phyloP scores from a whole-genome alignment of 2,329 filamentous ascomycete genomes.

The Diaporthe aspalathi region DNA sequence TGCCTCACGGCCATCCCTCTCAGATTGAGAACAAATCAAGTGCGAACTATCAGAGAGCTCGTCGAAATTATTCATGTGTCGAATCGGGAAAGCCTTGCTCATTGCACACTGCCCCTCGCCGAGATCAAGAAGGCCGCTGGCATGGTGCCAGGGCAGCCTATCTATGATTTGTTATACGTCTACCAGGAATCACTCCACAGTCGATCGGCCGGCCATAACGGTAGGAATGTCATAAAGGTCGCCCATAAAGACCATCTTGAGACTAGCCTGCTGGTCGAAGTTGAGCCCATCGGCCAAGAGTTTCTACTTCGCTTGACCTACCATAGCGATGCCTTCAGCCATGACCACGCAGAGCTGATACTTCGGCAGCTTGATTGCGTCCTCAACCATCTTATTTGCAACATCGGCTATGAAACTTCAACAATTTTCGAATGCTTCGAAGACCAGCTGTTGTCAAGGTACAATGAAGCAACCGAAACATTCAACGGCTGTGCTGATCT shows the following conservation, averaged over 20 bases:
- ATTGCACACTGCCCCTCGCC: constrained; percentile 72
- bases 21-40: constrained; percentile 67
- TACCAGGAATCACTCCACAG: constrained; percentile 80
- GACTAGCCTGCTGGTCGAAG: constrained; percentile 79
- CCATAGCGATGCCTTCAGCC: constrained; percentile 61
- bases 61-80: constrained; percentile 71
- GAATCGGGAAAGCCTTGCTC: constrained; percentile 73
- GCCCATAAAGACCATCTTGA: constrained; percentile 79
- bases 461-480: constrained; percentile 55
- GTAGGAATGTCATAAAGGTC: constrained; percentile 60
- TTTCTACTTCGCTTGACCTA: constrained; percentile 61
- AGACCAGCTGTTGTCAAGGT: constrained; percentile 56
- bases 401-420: constrained; percentile 44
- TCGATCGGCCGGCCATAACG: constrained; percentile 35
- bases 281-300: constrained; percentile 68
- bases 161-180: constrained; percentile 85
- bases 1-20: constrained; percentile 82
- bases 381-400: constrained; percentile 46
- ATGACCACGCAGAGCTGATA: constrained; percentile 66
- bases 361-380: constrained; percentile 71
- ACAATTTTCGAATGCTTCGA: constrained; percentile 46
- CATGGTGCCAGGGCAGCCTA: constrained; percentile 62
- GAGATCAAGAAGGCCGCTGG: constrained; percentile 75
- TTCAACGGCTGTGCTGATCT: constrained; percentile 57
- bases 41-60: constrained; percentile 68